A percentile compares a stretch with the other conserved stretches of the same genome.
Evolutionary conservation across 2,329 filamentous ascomycete species (phyloP).

Genomic region (Aspergillus sp.): DNA sequence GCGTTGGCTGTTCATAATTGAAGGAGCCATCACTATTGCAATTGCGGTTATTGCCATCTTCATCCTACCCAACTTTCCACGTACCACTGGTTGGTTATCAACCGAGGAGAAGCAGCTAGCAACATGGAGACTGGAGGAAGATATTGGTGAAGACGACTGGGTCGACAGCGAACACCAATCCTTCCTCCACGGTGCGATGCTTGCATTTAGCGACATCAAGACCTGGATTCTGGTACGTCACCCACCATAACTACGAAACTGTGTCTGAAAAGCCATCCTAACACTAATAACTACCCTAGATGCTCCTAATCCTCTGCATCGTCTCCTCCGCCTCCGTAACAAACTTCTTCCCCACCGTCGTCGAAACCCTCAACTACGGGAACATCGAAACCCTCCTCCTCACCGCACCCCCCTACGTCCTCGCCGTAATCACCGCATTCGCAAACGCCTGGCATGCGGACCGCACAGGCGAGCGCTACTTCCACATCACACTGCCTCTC

Average conservation of each 20-base stretch:
- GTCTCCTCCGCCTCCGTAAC: constrained; percentile 60
- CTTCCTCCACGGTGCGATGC: constrained; percentile 50
- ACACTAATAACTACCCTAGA: no score
- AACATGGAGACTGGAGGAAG: constrained; percentile 62
- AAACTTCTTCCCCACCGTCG: constrained; percentile 71
- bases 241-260: no score
- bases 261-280: no score
- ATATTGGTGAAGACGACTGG: constrained; percentile 66
- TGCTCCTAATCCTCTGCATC: constrained; percentile 52
- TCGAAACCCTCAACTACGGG: constrained; percentile 65
- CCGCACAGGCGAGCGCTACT: constrained; percentile 68
- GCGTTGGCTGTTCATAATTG: no score
- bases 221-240: no score
- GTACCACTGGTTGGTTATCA: constrained; percentile 46
- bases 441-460: constrained; percentile 71
- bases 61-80: constrained; percentile 67
- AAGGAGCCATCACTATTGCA: constrained; percentile 61
- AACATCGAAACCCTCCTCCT: constrained; percentile 62
- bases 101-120: constrained; percentile 57
- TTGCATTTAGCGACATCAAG: constrained; percentile 49
- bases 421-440: constrained; percentile 48
- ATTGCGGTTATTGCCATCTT: constrained; percentile 60
- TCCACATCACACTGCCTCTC: constrained; percentile 64
- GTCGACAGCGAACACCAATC: constrained; percentile 56
- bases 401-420: constrained; percentile 64